phyloP scores from a whole-genome alignment of 2,329 filamentous ascomycete genomes.

The Epichloe amarillans region DNA sequence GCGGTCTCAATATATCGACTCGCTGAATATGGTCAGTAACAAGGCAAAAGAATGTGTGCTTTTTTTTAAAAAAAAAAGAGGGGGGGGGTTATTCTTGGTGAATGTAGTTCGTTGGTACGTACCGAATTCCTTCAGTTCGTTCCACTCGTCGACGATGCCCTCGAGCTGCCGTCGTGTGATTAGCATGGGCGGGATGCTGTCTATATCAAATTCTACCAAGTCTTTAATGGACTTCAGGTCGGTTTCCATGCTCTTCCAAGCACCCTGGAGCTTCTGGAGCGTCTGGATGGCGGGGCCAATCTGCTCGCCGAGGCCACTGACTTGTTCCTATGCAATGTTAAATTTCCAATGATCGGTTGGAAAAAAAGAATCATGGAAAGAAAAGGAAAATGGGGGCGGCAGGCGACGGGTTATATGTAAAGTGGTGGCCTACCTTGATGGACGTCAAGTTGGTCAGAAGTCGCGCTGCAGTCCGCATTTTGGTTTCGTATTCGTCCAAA shows the following conservation, averaged over 20 bases:
- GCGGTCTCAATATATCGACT: background rate
- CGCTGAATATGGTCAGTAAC: background rate
- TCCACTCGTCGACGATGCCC: constrained; percentile 1
- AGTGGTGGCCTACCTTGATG: background rate
- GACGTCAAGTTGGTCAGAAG: background rate
- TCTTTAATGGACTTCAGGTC: background rate
- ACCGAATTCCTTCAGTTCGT: background rate
- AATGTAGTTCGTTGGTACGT: background rate
- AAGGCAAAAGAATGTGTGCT: background rate
- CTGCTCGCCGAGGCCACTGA: background rate
- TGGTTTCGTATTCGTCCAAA: background rate
- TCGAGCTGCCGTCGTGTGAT: background rate
- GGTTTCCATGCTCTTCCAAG: constrained; percentile 1
- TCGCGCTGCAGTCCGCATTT: background rate
- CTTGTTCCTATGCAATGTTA: background rate
- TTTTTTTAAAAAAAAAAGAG: fast-evolving
- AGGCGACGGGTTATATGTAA: background rate
- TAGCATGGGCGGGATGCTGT: constrained; percentile 1
- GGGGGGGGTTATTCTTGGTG: no score
- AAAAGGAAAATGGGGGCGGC: no score
- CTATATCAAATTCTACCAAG: background rate
- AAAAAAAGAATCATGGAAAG: no score
- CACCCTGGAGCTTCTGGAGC: background rate
- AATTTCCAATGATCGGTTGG: background rate
- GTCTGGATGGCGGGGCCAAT: background rate